phyloP scores from a whole-genome alignment of 495 filamentous ascomycete genomes.

The Podospora didyma region DNA sequence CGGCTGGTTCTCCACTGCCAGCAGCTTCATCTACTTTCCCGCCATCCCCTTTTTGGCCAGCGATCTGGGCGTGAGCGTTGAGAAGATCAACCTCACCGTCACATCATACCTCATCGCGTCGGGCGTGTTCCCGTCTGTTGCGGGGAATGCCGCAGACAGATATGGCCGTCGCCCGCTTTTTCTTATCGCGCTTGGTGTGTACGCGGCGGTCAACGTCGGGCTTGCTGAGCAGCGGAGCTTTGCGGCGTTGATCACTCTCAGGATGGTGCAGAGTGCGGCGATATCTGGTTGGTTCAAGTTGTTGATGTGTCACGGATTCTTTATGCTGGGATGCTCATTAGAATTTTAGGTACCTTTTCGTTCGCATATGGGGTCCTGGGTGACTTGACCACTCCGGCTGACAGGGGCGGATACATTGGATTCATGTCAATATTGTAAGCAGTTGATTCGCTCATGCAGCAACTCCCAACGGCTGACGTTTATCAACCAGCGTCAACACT shows the following conservation, averaged over 20 bases:
- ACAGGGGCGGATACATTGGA: constrained; percentile 46
- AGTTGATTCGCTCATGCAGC: not conserved
- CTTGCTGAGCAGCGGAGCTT: constrained; percentile 46
- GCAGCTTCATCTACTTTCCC: constrained; percentile 43
- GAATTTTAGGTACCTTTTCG: constrained; percentile 12
- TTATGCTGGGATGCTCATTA: too few relatives aligned
- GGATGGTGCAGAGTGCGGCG: constrained; percentile 48
- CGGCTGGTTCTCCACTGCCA: constrained; percentile 32
- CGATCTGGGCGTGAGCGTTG: constrained; percentile 23
- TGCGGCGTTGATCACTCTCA: constrained; percentile 44
- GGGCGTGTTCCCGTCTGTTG: constrained; percentile 30
- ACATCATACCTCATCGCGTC: constrained; percentile 31
- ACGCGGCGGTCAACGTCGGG: constrained; percentile 45
- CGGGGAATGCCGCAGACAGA: constrained; percentile 42
- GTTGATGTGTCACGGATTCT: too few relatives aligned
- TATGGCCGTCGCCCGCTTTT: constrained; percentile 42
- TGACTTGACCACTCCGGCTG: constrained; percentile 43
- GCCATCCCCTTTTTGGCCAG: constrained; percentile 30
- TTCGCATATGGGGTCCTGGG: constrained; percentile 44
- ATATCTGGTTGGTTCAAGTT: constrained; percentile 27
- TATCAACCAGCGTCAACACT: constrained; percentile 15
- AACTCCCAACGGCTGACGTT: not conserved
- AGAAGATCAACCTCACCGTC: constrained; percentile 36
- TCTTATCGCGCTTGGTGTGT: constrained; percentile 3
- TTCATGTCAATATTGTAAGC: constrained; percentile 14